Conservation (phyloP, 2,329 filamentous ascomycete genomes). For the Aureobasidium melanogenum region DNA sequence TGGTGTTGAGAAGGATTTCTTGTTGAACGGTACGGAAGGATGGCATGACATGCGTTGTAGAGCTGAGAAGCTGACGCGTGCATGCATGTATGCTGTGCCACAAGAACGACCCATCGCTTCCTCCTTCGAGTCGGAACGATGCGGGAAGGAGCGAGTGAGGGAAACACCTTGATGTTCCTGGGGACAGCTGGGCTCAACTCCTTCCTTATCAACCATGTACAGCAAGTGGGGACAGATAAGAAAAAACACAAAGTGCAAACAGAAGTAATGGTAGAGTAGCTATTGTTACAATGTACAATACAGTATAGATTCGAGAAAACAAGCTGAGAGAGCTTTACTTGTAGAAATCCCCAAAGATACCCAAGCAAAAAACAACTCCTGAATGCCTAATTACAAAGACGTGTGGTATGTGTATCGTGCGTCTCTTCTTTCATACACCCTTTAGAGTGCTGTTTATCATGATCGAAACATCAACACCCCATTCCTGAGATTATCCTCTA, state of each 20-base stretch:
- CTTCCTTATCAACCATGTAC: not conserved
- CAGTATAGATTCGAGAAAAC: not conserved
- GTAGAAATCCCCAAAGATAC: not conserved
- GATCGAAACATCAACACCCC: not conserved
- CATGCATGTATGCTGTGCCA: not conserved
- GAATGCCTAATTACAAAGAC: conserved; percentile 9
- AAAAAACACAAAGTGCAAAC: not conserved
- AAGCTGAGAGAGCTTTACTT: conserved; percentile 1
- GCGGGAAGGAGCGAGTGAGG: not conserved
- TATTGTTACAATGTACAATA: conserved; percentile 8
- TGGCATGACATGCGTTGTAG: not conserved
- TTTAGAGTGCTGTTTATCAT: not conserved
- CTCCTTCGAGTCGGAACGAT: not conserved
- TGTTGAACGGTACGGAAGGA: not conserved
- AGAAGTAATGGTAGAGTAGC: not conserved
- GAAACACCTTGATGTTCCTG: not conserved
- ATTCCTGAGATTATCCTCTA: conserved; percentile 12
- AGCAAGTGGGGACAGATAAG: not conserved
- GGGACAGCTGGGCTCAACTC: too few species aligned
- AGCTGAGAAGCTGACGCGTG: not conserved
- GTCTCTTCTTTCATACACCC: not conserved
- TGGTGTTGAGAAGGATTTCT: not conserved
- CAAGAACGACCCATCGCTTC: not conserved
- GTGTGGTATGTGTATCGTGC: conserved; percentile 6
- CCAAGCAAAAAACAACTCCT: conserved; percentile 4